Base-by-base conservation (phyloP, 129 eudicot species). In the Saposhnikovia divaricata region DNA sequence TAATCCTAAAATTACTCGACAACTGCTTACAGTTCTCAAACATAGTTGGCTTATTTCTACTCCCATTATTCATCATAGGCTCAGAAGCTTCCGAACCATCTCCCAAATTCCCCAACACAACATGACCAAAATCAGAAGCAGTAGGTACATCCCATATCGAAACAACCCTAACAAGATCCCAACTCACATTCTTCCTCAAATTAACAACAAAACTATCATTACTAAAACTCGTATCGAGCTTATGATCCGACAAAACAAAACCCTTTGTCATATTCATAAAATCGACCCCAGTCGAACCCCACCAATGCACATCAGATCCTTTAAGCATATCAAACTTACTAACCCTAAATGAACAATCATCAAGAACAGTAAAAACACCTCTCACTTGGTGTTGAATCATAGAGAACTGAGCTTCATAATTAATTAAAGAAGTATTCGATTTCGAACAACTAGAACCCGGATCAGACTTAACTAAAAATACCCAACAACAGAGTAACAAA, bases 311-410 rank as follows among this genome's bases (percentile, higher is more conserved):
- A 86, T 95, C 89, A 27, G 92, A 80, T 48, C 94, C 97, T 42
- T 81, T 75, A 28, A 95, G 90, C 98, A 95, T 95, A 82, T 95
- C 98, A 48, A 95, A 95, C 23, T 89, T 83, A 72, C 89, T 86
- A 79, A 95, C 96, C 85, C 92, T 86, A 87, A 95, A 95, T 21
- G 98, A 92, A 79, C 98, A 95, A 83, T 89, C 92, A 69, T 92
- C 89, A 57, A 92, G 53, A 19, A 95, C 78, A 47, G 89, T 84
- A 76, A 95, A 82, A 39, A 82, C 79, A 6, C 98, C 98, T 78
- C 98, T 85, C 68, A 95, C 79, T 80, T 95, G 98, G 85, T 92
- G 97, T 65, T 95, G 98, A 63, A 89, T 89, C 97, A 92, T 92
- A 57, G 76, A 82, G 70, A 95, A 95, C 25, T 89, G 91, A 50